phyloP scores from a whole-genome alignment of 495 filamentous ascomycete species.

The Trypethelium eluteriae region DNA sequence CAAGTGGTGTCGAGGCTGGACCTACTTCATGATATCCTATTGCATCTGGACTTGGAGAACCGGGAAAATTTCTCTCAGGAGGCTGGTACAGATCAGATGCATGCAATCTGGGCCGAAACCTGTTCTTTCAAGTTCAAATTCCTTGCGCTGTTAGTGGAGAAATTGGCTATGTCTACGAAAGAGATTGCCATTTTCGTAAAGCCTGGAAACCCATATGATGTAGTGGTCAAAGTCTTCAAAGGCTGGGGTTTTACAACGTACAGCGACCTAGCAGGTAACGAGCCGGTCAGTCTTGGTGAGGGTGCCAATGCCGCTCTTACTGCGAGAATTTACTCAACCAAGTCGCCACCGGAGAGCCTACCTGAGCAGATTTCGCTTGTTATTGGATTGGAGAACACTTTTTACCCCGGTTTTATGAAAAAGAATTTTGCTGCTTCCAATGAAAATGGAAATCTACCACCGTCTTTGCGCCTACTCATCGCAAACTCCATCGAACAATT shows the following conservation, averaged over 20 bases:
- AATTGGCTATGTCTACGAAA: background rate
- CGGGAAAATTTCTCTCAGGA: background rate
- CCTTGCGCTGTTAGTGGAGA: background rate
- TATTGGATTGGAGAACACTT: conserved; percentile 46
- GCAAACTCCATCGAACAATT: conserved; percentile 52
- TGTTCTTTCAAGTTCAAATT: background rate
- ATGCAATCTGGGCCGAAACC: background rate
- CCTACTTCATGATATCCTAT: background rate
- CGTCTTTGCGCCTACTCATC: conserved; percentile 48
- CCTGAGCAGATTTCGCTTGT: conserved; percentile 33
- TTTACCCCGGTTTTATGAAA: conserved; percentile 35
- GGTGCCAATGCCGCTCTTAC: background rate
- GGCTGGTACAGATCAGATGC: background rate
- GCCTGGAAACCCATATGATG: background rate
- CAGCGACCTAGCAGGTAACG: background rate
- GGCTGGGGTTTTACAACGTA: background rate
- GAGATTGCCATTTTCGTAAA: conserved; percentile 2
- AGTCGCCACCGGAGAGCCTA: background rate
- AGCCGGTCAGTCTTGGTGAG: conserved; percentile 6
- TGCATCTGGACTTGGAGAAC: background rate
- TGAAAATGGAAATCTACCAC: conserved; percentile 39
- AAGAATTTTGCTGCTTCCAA: conserved; percentile 42
- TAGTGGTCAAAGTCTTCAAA: background rate
- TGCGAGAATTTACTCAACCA: conserved; percentile 2
- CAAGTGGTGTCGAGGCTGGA: background rate